phyloP scores from a whole-genome alignment of 805 yeast species.

The Pichia nakasei region DNA sequence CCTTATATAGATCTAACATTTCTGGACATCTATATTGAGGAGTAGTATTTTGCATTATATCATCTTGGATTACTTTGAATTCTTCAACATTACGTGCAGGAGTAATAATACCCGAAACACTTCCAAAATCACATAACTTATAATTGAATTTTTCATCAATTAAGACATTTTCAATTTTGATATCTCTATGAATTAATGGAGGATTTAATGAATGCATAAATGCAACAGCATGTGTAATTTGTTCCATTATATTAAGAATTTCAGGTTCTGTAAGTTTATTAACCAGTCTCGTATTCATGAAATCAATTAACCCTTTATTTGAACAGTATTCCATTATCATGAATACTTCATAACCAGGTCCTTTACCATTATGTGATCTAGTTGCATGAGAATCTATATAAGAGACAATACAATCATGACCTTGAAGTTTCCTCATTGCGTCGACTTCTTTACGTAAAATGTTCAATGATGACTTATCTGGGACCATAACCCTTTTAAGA shows the following conservation, averaged over 20 bases:
- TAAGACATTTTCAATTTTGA: slow-evolving; percentile 74
- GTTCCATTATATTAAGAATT: slow-evolving; percentile 57
- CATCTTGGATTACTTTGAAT: slow-evolving; percentile 50
- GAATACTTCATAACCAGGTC: slow-evolving; percentile 62
- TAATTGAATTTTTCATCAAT: slow-evolving; percentile 48
- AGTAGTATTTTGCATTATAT: slow-evolving; percentile 70
- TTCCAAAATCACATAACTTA: slow-evolving; percentile 78
- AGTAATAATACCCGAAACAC: slow-evolving; percentile 56
- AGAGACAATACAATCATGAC: slow-evolving; percentile 51
- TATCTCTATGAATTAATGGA: slow-evolving; percentile 60
- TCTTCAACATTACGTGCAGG: slow-evolving; percentile 59
- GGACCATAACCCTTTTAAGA: slow-evolving; percentile 65
- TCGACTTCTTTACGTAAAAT: slow-evolving; percentile 68
- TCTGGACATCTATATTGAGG: slow-evolving; percentile 84
- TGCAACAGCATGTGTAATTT: slow-evolving; percentile 64
- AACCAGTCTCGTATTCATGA: slow-evolving; percentile 65
- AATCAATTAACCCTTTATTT: slow-evolving; percentile 66
- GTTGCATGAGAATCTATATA: slow-evolving; percentile 75
- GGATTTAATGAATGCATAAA: slow-evolving; percentile 59
- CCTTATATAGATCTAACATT: slow-evolving; percentile 64
- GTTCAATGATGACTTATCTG: slow-evolving; percentile 58
- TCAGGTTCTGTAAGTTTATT: slow-evolving; percentile 62
- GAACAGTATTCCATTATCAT: slow-evolving; percentile 75
- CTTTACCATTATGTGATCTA: slow-evolving; percentile 26
- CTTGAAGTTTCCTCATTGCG: slow-evolving; percentile 58